phyloP scores from a whole-genome alignment of 179 eudicot genomes.

The Beta corolliflora region DNA sequence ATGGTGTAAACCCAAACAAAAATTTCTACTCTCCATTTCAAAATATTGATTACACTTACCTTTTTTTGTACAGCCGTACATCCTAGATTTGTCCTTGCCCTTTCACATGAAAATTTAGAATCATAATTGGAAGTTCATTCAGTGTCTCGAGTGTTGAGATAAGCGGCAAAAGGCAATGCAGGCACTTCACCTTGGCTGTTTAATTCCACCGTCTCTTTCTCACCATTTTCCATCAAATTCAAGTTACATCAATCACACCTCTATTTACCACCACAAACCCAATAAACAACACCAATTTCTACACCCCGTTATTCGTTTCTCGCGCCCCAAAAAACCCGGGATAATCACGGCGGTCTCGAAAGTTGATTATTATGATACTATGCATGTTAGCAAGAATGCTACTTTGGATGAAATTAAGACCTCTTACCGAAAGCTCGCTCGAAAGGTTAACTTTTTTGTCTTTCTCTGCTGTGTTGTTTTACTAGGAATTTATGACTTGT shows the following conservation, averaged over 20 bases:
- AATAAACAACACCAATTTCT: not conserved
- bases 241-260: not conserved
- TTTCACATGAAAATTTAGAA: too few species aligned
- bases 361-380: slow-evolving; percentile 58
- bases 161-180: slow-evolving; percentile 12
- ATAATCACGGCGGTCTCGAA: slow-evolving; percentile 32
- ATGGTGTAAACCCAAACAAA: too few species aligned
- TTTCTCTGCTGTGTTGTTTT: not conserved
- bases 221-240: slow-evolving; percentile 1
- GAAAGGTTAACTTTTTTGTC: slow-evolving; percentile 51
- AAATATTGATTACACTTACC: too few species aligned
- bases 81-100: too few species aligned
- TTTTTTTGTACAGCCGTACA: too few species aligned
- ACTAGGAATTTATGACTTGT: not conserved
- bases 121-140: too few species aligned
- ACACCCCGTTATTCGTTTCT: slow-evolving; percentile 15
- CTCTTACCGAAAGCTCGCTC: slow-evolving; percentile 82
- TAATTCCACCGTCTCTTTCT: not conserved
- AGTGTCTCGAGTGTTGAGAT: accelerated
- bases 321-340: slow-evolving; percentile 8
- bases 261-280: not conserved
- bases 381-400: slow-evolving; percentile 61
- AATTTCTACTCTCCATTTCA: too few species aligned
- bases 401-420: slow-evolving; percentile 66
- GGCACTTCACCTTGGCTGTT: not conserved